These are phyloP conservation scores for Elsinoe arachidis DNA, from an alignment of 2,329 filamentous ascomycete species.

Conservation along the genomic window DNA sequence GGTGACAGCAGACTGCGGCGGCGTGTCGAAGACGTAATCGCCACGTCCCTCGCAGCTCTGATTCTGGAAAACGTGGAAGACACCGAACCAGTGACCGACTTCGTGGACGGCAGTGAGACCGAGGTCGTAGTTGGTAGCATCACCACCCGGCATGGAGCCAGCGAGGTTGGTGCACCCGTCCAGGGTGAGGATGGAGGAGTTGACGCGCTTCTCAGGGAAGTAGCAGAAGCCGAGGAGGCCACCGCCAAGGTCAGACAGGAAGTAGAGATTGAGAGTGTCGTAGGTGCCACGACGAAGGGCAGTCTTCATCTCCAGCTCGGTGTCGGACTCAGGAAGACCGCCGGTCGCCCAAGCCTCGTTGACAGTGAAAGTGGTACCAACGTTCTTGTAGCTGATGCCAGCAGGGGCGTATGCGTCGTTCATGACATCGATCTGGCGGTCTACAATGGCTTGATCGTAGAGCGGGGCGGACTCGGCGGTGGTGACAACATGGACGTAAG, in stretches of 20 bases:
- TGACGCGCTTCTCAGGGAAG: conserved; percentile 33
- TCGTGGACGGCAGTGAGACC: conserved; percentile 42
- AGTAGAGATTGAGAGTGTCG: conserved; percentile 49
- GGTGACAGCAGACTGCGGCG: conserved; percentile 35
- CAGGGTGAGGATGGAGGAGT: conserved; percentile 34
- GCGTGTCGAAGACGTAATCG: conserved; percentile 38
- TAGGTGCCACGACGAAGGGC: conserved; percentile 47
- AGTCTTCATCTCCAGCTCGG: conserved; percentile 45
- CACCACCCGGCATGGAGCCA: conserved; percentile 46
- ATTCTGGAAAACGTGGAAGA: conserved; percentile 38
- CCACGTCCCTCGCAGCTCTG: conserved; percentile 32
- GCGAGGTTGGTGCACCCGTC: conserved; percentile 52
- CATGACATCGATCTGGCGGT: conserved; percentile 31
- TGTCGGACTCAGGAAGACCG: conserved; percentile 30
- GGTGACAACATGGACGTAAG: conserved; percentile 40
- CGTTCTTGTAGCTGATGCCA: conserved; percentile 43
- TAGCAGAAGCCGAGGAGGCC: conserved; percentile 48
- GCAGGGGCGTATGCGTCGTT: conserved; percentile 42
- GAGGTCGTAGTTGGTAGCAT: conserved; percentile 39
- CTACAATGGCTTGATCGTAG: conserved; percentile 34
- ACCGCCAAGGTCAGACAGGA: conserved; percentile 45
- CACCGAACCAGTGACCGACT: conserved; percentile 36
- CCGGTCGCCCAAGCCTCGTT: conserved; percentile 48
- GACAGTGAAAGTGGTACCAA: conserved; percentile 41
- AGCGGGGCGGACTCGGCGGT: conserved; percentile 28